phyloP scores from a whole-genome alignment of 345 rosid genomes.

The Eucalyptus victrix region DNA sequence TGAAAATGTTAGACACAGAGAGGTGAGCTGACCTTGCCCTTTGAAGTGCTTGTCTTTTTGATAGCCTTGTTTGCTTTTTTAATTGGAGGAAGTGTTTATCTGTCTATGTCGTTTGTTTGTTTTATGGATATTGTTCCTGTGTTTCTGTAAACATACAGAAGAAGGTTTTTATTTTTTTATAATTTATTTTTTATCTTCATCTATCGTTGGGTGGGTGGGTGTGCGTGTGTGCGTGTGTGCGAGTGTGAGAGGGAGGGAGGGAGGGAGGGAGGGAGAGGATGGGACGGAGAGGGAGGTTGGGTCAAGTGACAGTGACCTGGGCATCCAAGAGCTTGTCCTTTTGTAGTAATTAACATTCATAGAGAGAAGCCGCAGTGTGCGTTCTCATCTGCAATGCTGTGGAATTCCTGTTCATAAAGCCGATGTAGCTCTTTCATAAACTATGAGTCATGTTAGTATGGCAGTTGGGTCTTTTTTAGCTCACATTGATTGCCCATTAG shows the following conservation, averaged over 20 bases:
- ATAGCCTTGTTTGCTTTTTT: background rate
- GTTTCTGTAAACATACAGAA: background rate
- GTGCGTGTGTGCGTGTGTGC: fast-evolving
- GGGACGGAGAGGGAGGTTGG: background rate
- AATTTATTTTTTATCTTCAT: background rate
- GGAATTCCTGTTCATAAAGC: background rate
- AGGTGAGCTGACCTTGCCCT: constrained; percentile 31
- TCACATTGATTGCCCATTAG: background rate
- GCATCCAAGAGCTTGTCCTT: background rate
- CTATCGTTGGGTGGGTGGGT: background rate
- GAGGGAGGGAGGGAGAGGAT: background rate
- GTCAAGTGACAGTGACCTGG: background rate
- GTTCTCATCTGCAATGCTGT: background rate
- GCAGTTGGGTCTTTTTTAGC: background rate
- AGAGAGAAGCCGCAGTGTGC: background rate
- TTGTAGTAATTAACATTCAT: background rate
- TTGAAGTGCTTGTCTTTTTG: background rate
- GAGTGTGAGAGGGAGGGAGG: background rate
- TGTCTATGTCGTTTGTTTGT: background rate
- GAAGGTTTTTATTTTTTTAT: background rate
- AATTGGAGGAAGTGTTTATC: background rate
- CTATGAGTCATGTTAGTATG: background rate
- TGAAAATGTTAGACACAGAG: constrained; percentile 73
- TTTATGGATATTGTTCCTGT: background rate
- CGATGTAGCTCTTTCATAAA: background rate